Percentiles rank a stretch among this genome's conserved stretches.
phyloP scores from a whole-genome alignment of 2,329 filamentous ascomycete species.

The Pseudocercospora vitis region DNA sequence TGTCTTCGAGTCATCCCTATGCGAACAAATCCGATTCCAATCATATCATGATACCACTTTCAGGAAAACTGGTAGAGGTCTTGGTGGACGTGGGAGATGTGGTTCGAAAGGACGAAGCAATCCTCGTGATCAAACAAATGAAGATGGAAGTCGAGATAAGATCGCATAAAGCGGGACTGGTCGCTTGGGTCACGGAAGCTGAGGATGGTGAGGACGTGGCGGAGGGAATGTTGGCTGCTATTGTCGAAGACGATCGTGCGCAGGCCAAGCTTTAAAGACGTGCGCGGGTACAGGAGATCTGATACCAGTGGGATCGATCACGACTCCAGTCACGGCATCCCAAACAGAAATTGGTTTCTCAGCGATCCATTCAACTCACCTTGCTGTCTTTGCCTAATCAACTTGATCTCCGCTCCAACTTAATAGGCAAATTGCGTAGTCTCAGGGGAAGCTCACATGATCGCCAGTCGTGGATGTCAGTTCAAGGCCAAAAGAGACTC shows the following conservation, averaged over 20 bases:
- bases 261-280: constrained; percentile 30
- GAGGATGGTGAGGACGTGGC: constrained; percentile 58
- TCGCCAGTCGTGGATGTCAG: no score
- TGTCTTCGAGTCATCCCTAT: constrained; percentile 45
- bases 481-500: no score
- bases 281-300: no score
- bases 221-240: constrained; percentile 53
- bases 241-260: constrained; percentile 45
- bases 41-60: constrained; percentile 59
- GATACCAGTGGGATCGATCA: no score
- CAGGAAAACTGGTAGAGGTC: constrained; percentile 61
- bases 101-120: constrained; percentile 52
- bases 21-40: constrained; percentile 52
- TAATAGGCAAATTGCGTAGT: no score
- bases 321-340: no score
- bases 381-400: no score
- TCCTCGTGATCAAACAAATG: constrained; percentile 65
- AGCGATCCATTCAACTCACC: no score
- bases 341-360: no score
- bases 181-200: constrained; percentile 54
- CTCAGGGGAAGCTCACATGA: no score
- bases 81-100: constrained; percentile 55
- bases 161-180: constrained; percentile 48
- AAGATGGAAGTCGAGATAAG: constrained; percentile 69
- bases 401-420: no score